Evolutionary conservation across 768 basidiomycete species (phyloP).

Genomic region (Lactarius psammicola): DNA sequence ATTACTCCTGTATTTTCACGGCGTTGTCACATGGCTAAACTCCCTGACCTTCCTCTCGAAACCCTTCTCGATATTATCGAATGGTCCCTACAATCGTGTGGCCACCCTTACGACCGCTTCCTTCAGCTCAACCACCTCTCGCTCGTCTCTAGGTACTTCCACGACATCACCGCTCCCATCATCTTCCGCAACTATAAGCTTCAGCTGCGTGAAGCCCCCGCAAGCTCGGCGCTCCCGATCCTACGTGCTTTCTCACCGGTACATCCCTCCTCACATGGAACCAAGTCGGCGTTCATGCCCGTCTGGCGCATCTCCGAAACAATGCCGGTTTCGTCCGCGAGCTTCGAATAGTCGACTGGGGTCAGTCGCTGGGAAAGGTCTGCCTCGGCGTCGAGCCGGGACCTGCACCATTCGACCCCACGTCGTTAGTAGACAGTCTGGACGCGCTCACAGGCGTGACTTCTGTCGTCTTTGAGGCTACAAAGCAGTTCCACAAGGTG

Average conservation of each 20-base stretch:
- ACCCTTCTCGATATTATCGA: constrained; percentile 10
- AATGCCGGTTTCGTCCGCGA: constrained; percentile 7
- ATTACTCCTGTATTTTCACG: background rate
- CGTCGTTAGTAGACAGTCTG: background rate
- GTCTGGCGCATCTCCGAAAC: constrained; percentile 5
- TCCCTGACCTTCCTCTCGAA: constrained; percentile 8
- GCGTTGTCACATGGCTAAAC: constrained; percentile 1
- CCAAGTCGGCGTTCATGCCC: background rate
- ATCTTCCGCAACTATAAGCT: constrained; percentile 4
- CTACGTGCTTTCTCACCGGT: constrained; percentile 3
- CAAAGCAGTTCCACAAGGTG: background rate
- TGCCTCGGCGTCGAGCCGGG: background rate
- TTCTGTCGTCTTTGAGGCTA: constrained; percentile 10
- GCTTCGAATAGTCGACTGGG: constrained; percentile 5
- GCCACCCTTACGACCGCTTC: background rate
- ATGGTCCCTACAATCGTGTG: background rate
- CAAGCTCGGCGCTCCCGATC: background rate
- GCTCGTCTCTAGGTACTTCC: constrained; percentile 1
- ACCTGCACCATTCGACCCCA: constrained; percentile 3
- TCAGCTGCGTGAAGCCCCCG: constrained; percentile 5
- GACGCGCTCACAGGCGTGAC: background rate
- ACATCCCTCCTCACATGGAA: constrained; percentile 1
- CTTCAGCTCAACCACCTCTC: background rate
- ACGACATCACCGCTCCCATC: background rate
- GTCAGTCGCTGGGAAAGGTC: background rate